Conservation (phyloP, 2,329 filamentous ascomycete genomes). For the Pseudomassariella vexata region DNA sequence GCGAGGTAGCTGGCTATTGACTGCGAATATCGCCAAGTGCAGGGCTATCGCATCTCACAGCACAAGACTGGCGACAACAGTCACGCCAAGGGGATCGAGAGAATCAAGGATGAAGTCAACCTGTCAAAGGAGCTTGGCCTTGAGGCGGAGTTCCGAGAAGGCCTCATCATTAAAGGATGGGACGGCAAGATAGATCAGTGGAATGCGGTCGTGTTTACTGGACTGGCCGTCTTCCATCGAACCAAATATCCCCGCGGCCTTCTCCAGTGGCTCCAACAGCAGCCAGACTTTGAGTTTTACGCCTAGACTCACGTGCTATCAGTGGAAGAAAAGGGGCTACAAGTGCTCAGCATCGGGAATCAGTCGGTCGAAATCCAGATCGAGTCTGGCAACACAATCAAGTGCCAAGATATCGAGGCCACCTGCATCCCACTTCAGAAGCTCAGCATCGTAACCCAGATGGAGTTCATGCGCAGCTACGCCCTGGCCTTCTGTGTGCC, state of each 20-base stretch:
- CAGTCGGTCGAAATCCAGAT: conserved; percentile 42
- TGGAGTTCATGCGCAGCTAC: conserved; percentile 50
- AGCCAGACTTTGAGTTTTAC: conserved; percentile 48
- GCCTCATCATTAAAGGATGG: conserved; percentile 45
- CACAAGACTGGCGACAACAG: conserved; percentile 33
- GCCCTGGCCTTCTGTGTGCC: conserved; percentile 50
- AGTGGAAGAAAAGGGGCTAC: conserved; percentile 41
- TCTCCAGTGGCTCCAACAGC: conserved; percentile 42
- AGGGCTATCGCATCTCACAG: conserved; percentile 44
- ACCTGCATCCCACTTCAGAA: conserved; percentile 52
- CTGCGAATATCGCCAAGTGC: conserved; percentile 48
- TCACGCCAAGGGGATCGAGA: conserved; percentile 38
- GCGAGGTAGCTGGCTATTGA: conserved; percentile 42
- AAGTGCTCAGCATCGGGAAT: conserved; percentile 35
- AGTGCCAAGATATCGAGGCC: conserved; percentile 44
- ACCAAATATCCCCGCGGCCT: conserved; percentile 50
- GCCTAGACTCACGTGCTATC: conserved; percentile 42
- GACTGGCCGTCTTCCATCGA: conserved; percentile 51
- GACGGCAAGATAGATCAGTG: conserved; percentile 43
- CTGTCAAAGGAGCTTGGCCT: conserved; percentile 37
- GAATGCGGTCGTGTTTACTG: conserved; percentile 37
- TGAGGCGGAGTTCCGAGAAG: conserved; percentile 33
- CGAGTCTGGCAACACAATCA: conserved; percentile 37
- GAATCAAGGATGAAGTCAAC: conserved; percentile 38
- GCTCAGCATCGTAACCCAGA: conserved; percentile 43